Evolutionary conservation across 495 filamentous ascomycete genomes (phyloP), one percentile per base, ranked within the genome.

Genomic region (Aspergillus kassunensis): DNA sequence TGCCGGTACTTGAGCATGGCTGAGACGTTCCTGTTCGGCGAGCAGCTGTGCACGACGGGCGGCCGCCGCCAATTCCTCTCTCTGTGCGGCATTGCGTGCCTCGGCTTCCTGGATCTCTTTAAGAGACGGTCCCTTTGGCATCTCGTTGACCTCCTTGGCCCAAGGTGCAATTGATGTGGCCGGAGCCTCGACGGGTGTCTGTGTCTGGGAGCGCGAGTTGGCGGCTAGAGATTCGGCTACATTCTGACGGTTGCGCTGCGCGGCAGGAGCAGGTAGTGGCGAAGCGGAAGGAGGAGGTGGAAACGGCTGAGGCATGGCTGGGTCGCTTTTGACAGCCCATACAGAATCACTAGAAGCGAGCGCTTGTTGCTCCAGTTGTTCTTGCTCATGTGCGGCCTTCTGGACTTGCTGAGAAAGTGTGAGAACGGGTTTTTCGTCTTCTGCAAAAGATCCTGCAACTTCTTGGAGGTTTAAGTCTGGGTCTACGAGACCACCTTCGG

Each of bases 81-180:
- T 85, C 66, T 93, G 87, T 9, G 93, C 91, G n/a, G 91, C 92
- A 62, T 89, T 93, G 59, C 86, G 86, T 30, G 93, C 92, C 67
- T 98, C 93, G 20, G 89, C 82, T 68, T 96, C 93, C 63, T 98
- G 93, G 33, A 98, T 98, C 61, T 98, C 91, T 70, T 90, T 97
- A 49, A 98, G 77, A 49, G 91, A 96, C 3, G 92, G 93, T 0
- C 89, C 90, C 72, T 89, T 97, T 24, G 88, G 82, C 16, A 82
- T 67, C 61, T 91, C 91, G 18, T 80, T 74, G 10, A 78, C 73
- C 54, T 97, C 90, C 65, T 90, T 91, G 5, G 93, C 93, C 93
- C 93, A 98, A 1, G 93, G 93, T 1, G 93, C 93, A 41, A 96
- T 75, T 2, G 90, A 86, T 3, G 89, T 75, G 30, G 75, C 68